phyloP scores from a whole-genome alignment of 176 grass and related monocot genomes.

The Triticum dicoccoides region DNA sequence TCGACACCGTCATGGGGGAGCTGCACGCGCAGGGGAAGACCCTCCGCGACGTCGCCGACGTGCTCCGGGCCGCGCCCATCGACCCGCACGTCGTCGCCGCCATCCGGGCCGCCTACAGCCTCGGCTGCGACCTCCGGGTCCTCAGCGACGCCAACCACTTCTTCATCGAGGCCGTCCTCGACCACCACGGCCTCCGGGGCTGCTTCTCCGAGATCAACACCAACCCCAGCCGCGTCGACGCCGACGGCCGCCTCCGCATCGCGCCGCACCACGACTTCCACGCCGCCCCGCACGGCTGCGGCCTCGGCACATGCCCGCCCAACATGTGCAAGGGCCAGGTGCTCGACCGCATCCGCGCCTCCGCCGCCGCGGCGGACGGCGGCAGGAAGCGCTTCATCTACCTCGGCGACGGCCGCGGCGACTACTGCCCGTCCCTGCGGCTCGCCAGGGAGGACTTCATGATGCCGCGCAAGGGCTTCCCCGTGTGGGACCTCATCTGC shows the following conservation, averaged over 20 bases:
- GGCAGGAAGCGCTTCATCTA: constrained; percentile 62
- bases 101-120: constrained; percentile 49
- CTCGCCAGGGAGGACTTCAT: constrained; percentile 54
- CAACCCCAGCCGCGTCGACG: constrained; percentile 63
- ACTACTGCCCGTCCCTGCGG: constrained; percentile 77
- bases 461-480: constrained; percentile 72
- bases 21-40: constrained; percentile 44
- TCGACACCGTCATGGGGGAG: constrained; percentile 76
- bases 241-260: constrained; percentile 60
- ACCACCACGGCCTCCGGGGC: constrained; percentile 63
- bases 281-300: constrained; percentile 58
- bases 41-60: constrained; percentile 47
- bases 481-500: constrained; percentile 75
- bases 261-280: constrained; percentile 57
- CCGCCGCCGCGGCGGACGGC: neutral
- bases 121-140: constrained; percentile 77
- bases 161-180: constrained; percentile 83
- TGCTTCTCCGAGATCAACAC: constrained; percentile 90
- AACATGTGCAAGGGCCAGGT: constrained; percentile 93
- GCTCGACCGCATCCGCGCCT: constrained; percentile 51
- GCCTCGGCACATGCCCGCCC: constrained; percentile 62
- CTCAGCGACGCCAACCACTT: constrained; percentile 89
- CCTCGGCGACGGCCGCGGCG: constrained; percentile 78
- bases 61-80: constrained; percentile 40
- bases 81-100: constrained; percentile 47